Percentiles rank a stretch among this genome's conserved stretches.
Conservation (phyloP, 2,329 filamentous ascomycete genomes). For the Mycosphaerelloides madeirae region DNA sequence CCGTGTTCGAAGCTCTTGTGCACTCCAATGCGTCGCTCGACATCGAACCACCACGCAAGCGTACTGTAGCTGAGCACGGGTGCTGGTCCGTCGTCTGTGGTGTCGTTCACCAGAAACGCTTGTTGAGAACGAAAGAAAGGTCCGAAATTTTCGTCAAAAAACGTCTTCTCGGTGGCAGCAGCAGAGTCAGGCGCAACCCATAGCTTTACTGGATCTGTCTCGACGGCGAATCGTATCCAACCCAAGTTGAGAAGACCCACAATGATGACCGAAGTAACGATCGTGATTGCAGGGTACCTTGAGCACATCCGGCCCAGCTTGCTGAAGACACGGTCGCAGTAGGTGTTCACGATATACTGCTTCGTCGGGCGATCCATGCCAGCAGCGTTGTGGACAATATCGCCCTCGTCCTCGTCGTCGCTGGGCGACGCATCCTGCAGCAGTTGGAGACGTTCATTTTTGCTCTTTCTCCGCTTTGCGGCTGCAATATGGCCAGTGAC, state of each 20-base stretch:
- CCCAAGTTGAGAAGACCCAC: slow-evolving; percentile 78
- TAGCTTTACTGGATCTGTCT: slow-evolving; percentile 81
- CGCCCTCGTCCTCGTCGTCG: slow-evolving; percentile 91
- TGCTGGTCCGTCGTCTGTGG: slow-evolving; percentile 55
- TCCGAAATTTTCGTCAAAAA: slow-evolving; percentile 89
- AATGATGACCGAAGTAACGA: slow-evolving; percentile 66
- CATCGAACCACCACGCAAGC: slow-evolving; percentile 86
- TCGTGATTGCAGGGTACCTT: slow-evolving; percentile 78
- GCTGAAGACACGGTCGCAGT: slow-evolving; percentile 75
- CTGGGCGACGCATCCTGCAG: slow-evolving; percentile 78
- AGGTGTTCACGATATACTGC: slow-evolving; percentile 77
- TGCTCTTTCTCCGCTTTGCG: slow-evolving; percentile 65
- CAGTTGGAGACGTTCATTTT: slow-evolving; percentile 77
- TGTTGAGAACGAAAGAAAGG: slow-evolving; percentile 95
- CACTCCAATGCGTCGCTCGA: slow-evolving; percentile 71
- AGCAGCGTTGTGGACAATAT: slow-evolving; percentile 69
- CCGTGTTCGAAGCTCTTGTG: slow-evolving; percentile 66
- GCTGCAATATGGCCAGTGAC: slow-evolving; percentile 72
- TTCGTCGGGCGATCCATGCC: slow-evolving; percentile 74
- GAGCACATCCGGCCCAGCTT: slow-evolving; percentile 75
- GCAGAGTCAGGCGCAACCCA: slow-evolving; percentile 96
- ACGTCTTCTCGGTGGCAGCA: slow-evolving; percentile 86
- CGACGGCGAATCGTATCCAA: slow-evolving; percentile 83
- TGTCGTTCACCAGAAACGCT: slow-evolving; percentile 89
- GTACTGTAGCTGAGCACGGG: slow-evolving; percentile 87